Base-by-base conservation (phyloP, 2,329 filamentous ascomycete species). In the Mycogone perniciosa region DNA sequence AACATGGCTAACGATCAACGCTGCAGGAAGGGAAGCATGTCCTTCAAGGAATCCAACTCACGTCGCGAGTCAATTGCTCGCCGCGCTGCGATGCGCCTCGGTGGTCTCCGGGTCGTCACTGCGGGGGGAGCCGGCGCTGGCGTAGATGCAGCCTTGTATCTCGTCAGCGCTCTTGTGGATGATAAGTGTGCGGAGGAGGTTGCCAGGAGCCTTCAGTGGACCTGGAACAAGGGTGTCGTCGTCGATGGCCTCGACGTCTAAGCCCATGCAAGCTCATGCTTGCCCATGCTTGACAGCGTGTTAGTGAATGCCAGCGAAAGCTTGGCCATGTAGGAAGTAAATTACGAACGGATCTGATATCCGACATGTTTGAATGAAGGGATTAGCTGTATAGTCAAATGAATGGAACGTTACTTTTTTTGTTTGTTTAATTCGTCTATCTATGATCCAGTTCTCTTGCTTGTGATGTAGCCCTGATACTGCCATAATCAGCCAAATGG, bases 241-340 rank as follows among this genome's bases (percentile, higher is more conserved):
- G 85, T 92, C 60, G 87, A 92, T 67, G 87, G 87, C 57, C 82
- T 91, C 67, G 88, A 93, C 72, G 87, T 93, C 68, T 92, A 82
- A 63, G 58, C 20, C 33, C 11, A 20, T 38, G 43, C 13, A 13
- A 31, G 6, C n/a, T 5, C 9, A 41, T 30, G 54, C 52, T 51
- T 20, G 20, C 20, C 20, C 46, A 62, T 62, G 57, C 60, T 56
- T 61, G 62, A 62, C 60, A 41, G 9, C 39, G 39, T 9, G 26
- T 20, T 31, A 31, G 34, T 41, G 38, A 44, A 43, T 39, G 55
- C 51, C 57, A 52, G 50, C 48, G 49, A 44, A 44, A 49, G 48
- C 48, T 45, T 50, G 54, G 42, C 48, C 44, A 43, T 51, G 52
- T 51, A 54, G 48, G 33, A 54, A 46, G 39, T 44, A 20, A 20